Evolutionary conservation across 768 basidiomycete genomes (phyloP), one percentile per base, ranked within the genome.

Genomic region (Rhizopogon vinicolor): DNA sequence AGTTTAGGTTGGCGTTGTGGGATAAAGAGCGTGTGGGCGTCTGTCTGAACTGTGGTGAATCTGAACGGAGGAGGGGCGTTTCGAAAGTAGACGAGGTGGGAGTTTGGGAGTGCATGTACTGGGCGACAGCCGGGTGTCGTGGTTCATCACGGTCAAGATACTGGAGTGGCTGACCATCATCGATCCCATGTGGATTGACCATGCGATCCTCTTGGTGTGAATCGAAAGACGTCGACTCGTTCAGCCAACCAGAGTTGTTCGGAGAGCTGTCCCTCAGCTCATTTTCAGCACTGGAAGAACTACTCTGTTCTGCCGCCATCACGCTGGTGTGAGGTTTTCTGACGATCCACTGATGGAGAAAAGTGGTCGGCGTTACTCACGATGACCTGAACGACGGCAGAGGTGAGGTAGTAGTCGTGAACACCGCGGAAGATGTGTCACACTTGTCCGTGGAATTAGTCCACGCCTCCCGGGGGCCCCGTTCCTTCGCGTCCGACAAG

Each of bases 11-110:
- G 44, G 22, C 18, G 41, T 60, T n/a, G 52, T 60, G 45, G 28
- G 71, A 50, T 9, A 62, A 55, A 29, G 73, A 66, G 42, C 62
- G 68, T 44, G 71, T 65, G 43, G 67, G 62, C 16, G 62, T 51
- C 14, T 49, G 48, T 22, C 33, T 35, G 31, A 49, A 54, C 39
- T 56, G 51, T 29, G 63, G 53, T 29, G 59, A 39, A 35, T 62
- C 46, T 44, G 48, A 13, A 35, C 18, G 48, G 16, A 72, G 66
- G 16, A 75, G 68, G 1, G 75, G 71, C 19, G 58, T 57, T 19
- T 73, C 72, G 18, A 62, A 19, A 55, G 63, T 64, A 44, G 69
- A 55, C 1, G 65, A 59, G 49, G 61, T 68, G 12, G 68, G 62
- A 16, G 68, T 63, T 33, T 52, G 55, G 13, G 66, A 45, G 16